These are phyloP conservation scores for Fusarium tricinctum DNA, from an alignment of 2,329 filamentous ascomycete species.

Conservation along the genomic window DNA sequence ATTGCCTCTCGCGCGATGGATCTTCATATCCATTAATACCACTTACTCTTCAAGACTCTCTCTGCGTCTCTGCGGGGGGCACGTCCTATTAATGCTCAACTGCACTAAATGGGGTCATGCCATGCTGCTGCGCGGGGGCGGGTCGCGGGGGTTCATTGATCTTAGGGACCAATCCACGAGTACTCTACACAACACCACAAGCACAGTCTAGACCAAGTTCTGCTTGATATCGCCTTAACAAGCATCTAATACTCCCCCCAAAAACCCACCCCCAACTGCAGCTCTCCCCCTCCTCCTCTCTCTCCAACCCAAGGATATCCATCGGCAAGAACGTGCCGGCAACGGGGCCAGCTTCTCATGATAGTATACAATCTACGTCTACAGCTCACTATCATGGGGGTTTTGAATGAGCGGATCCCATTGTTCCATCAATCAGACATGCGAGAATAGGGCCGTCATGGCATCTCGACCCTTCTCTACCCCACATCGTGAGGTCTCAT, in stretches of 20 bases:
- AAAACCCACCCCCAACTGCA: slow-evolving; percentile 36
- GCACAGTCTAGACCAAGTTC: not conserved
- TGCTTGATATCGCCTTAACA: slow-evolving; percentile 5
- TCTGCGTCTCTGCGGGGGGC: slow-evolving; percentile 14
- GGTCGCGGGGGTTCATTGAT: slow-evolving; percentile 13
- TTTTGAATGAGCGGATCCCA: slow-evolving; percentile 31
- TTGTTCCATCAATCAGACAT: slow-evolving; percentile 46
- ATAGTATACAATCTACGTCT: slow-evolving; percentile 19
- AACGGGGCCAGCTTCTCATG: slow-evolving; percentile 33
- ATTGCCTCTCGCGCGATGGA: not conserved
- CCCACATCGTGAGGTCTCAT: slow-evolving; percentile 45
- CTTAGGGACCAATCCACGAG: slow-evolving; percentile 6
- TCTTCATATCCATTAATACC: not conserved
- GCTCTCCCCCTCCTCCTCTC: slow-evolving; percentile 11
- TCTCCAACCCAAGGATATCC: slow-evolving; percentile 14
- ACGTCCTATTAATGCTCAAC: not conserved
- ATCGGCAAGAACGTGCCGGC: slow-evolving; percentile 33
- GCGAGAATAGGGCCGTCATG: slow-evolving; percentile 30
- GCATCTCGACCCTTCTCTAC: slow-evolving; percentile 39
- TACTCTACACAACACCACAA: not conserved
- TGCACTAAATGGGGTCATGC: slow-evolving; percentile 2
- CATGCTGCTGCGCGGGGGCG: slow-evolving; percentile 31
- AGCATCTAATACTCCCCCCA: slow-evolving; percentile 7
- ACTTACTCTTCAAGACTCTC: slow-evolving; percentile 14
- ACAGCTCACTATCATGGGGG: slow-evolving; percentile 31